phyloP scores from a whole-genome alignment of 2,329 filamentous ascomycete genomes.

The Xylariaceae sp. region DNA sequence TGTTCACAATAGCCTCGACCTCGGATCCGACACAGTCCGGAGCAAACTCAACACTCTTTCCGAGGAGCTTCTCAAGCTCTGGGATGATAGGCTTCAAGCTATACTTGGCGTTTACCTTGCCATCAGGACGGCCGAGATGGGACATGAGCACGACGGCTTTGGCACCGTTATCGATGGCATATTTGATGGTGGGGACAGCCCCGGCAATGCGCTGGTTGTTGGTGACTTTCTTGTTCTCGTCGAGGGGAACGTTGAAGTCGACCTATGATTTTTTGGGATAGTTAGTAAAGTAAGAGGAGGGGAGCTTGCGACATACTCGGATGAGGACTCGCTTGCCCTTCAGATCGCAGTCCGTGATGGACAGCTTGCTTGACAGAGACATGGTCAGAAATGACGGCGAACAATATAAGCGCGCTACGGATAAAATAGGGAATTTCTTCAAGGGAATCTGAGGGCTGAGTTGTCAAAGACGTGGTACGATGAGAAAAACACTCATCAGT shows the following conservation, averaged over 20 bases:
- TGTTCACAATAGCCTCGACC: conserved; percentile 85
- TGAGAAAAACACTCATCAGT: conserved; percentile 23
- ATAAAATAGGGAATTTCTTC: conserved; percentile 14
- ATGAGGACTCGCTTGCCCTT: conserved; percentile 98
- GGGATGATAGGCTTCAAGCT: conserved; percentile 87
- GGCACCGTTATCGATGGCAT: conserved; percentile 83
- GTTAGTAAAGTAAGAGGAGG: too few relatives aligned
- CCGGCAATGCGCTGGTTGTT: conserved; percentile 98
- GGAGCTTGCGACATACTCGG: conserved; percentile 77
- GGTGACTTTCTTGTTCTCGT: conserved; percentile 87
- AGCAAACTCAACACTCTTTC: conserved; percentile 80
- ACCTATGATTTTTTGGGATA: conserved; percentile 70
- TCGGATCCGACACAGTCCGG: conserved; percentile 86
- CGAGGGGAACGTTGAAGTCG: conserved; percentile 99
- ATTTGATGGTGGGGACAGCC: conserved; percentile 91
- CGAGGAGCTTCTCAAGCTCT: conserved; percentile 86
- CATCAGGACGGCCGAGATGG: conserved; percentile 93
- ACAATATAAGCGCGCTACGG: too few relatives aligned
- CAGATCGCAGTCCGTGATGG: conserved; percentile 92
- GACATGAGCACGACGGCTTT: conserved; percentile 97
- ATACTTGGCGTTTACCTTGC: conserved; percentile 87
- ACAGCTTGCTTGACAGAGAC: conserved; percentile 98
- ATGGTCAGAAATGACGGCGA: conserved; percentile 58
- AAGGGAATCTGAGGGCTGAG: too few relatives aligned
- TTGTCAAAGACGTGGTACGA: too few relatives aligned